Evolutionary conservation across 768 basidiomycete species (phyloP), one percentile per base, ranked within the genome.

Genomic region (Gloeopeniophorella convolvens): DNA sequence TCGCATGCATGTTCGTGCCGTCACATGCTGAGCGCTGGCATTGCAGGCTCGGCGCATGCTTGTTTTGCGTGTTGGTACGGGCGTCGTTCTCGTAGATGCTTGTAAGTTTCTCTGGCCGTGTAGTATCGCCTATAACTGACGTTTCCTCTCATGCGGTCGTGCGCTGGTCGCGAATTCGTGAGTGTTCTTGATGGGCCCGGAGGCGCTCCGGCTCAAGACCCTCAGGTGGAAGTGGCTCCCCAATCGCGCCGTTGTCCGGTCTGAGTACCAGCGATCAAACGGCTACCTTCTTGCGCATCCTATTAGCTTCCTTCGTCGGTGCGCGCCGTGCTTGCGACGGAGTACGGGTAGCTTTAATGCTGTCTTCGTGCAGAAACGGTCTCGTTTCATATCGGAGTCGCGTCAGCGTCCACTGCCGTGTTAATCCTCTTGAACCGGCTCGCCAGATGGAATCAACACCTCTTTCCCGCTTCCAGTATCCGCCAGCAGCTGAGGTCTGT

Each of bases 131-230:
- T 27, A 20, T 44, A 10, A 23, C 46, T 18, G 34, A 13, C 15
- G 50, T 56, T 18, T 47, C 10, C 30, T 44, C 15, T 35, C 23
- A 12, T 27, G 7, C 53, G 89, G 88, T 88, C 63, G 88, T 90
- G 45, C 71, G 88, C 57, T 90, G 85, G 84, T 79, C 80, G 28
- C 77, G 86, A 56, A 68, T 86, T 1, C 75, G 83, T 85, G 59
- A 4, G 73, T 59, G n/a, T 30, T 18, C 39, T 12, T 13, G 1
- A 39, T 31, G 5, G 3, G 1, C 16, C n/a, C 16, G 16, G 26
- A 52, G 16, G 9, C 18, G 49, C 30, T 4, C 41, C 45, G 16
- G 20, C 47, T 53, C 41, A 46, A 31, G 11, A 36, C 30, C 45
- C 41, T 42, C 10, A 5, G 20, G 44, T 46, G 9, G 7, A 18